A percentile compares a stretch with the other conserved stretches of the same genome.
phyloP scores from a whole-genome alignment of 148 eudicot genomes.

The Nepenthes mirabilis region DNA sequence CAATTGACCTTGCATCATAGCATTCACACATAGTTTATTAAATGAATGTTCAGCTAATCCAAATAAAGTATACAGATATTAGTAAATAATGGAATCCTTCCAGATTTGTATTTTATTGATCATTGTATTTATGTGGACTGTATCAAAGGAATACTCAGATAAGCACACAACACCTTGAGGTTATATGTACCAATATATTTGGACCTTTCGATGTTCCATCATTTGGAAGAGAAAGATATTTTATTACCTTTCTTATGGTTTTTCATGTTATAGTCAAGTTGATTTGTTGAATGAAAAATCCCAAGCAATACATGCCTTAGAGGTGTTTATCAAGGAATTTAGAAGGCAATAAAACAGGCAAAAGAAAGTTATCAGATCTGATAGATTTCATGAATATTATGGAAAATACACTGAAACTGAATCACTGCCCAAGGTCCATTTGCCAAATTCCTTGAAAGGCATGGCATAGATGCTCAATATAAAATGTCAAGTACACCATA shows the following conservation, averaged over 20 bases:
- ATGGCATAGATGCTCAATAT: not conserved
- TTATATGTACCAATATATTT: not conserved
- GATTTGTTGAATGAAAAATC: not conserved
- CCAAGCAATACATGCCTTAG: not conserved
- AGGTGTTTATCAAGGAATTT: not conserved
- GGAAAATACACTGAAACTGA: not conserved
- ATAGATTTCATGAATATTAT: not conserved
- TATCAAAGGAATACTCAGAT: not conserved
- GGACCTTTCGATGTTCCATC: not conserved
- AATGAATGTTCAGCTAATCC: constrained; percentile 11
- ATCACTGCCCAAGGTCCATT: not conserved
- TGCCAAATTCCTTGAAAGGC: not conserved
- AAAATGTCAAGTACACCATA: not conserved
- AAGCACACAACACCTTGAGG: not conserved
- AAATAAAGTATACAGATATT: constrained; percentile 6
- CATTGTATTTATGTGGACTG: constrained; percentile 12
- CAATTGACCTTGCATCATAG: constrained; percentile 6
- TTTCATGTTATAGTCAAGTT: not conserved
- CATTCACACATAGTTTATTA: constrained; percentile 1
- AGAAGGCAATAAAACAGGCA: not conserved
- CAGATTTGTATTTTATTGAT: constrained; percentile 9
- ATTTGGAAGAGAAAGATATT: not conserved
- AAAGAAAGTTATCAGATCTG: not conserved
- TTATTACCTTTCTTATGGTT: not conserved
- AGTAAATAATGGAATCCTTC: constrained; percentile 11